These are phyloP conservation scores for Margaritispora aquatica DNA, from an alignment of 495 filamentous ascomycete species.

Conservation along the genomic window DNA sequence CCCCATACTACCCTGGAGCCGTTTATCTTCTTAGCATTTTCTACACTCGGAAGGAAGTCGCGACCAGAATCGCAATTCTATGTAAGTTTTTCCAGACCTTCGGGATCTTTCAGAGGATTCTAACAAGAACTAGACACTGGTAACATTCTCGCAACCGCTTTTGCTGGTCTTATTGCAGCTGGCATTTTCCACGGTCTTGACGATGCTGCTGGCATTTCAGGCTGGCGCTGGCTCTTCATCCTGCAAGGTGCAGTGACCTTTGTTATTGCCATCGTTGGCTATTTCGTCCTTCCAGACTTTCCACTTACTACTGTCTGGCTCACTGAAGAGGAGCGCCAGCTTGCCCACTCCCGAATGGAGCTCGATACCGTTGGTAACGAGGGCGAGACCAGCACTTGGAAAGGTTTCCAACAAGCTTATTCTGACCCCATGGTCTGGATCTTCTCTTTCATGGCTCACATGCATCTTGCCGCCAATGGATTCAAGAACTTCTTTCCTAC, in stretches of 20 bases:
- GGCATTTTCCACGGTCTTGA: slow-evolving; percentile 28
- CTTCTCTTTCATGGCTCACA: slow-evolving; percentile 30
- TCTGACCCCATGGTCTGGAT: slow-evolving; percentile 28
- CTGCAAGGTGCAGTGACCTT: slow-evolving; percentile 59
- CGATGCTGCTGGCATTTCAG: slow-evolving; percentile 20
- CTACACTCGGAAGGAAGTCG: slow-evolving; percentile 54
- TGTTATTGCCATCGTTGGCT: slow-evolving; percentile 41
- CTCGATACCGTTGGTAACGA: slow-evolving; percentile 25
- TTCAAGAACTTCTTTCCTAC: slow-evolving; percentile 38
- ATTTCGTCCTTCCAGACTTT: slow-evolving; percentile 35
- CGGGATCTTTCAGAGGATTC: no score
- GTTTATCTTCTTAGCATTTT: slow-evolving; percentile 54
- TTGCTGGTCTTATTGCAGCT: slow-evolving; percentile 33
- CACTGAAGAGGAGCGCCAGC: slow-evolving; percentile 19
- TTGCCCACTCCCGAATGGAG: slow-evolving; percentile 24
- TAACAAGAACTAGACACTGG: no score
- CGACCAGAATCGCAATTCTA: slow-evolving; percentile 40
- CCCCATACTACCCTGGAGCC: slow-evolving; percentile 31
- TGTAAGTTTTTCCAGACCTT: no score
- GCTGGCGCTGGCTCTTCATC: slow-evolving; percentile 43
- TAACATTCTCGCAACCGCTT: slow-evolving; percentile 29
- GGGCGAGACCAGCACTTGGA: slow-evolving; percentile 17
- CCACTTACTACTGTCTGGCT: slow-evolving; percentile 19
- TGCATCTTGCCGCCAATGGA: slow-evolving; percentile 26
- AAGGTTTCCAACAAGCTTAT: slow-evolving; percentile 26